Conservation (phyloP, 1,139 yeast genomes). For the Saccharomyces hybrid region DNA sequence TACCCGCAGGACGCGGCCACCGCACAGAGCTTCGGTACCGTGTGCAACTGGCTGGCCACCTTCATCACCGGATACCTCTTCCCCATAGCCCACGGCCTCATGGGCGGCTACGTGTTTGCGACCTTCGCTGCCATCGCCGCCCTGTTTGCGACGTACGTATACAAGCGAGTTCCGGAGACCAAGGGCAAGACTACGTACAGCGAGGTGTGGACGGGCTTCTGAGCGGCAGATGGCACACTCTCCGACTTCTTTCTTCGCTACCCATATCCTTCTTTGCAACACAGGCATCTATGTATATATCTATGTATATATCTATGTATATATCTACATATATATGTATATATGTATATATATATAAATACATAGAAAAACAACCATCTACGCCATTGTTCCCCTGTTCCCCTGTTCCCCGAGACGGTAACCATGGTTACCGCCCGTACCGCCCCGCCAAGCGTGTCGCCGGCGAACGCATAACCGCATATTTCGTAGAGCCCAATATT, state of each 20-base stretch:
- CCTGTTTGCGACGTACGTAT: constrained; percentile 43
- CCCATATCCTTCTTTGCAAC: too few relatives aligned
- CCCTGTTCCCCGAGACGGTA: too few relatives aligned
- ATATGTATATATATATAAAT: too few relatives aligned
- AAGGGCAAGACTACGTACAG: constrained; percentile 43
- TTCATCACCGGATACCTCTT: constrained; percentile 73
- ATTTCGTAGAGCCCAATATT: not conserved
- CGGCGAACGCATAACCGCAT: not conserved
- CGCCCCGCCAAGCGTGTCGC: not conserved
- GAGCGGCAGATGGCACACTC: too few relatives aligned
- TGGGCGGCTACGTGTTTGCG: constrained; percentile 76
- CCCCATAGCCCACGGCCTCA: constrained; percentile 55
- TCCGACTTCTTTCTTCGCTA: too few relatives aligned
- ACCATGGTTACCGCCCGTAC: not conserved
- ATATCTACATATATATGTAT: too few relatives aligned
- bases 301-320: too few relatives aligned
- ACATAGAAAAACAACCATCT: not conserved
- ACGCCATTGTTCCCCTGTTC: not conserved
- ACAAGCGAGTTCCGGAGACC: constrained; percentile 63
- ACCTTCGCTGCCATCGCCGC: constrained; percentile 57
- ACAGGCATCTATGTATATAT: too few relatives aligned
- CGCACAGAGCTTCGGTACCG: constrained; percentile 90
- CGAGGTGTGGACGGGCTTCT: constrained; percentile 23
- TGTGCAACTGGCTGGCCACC: constrained; percentile 87
- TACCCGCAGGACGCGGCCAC: constrained; percentile 71